Evolutionary conservation across 2,329 filamentous ascomycete species (phyloP).

Genomic region (Pseudocercospora crystallina): DNA sequence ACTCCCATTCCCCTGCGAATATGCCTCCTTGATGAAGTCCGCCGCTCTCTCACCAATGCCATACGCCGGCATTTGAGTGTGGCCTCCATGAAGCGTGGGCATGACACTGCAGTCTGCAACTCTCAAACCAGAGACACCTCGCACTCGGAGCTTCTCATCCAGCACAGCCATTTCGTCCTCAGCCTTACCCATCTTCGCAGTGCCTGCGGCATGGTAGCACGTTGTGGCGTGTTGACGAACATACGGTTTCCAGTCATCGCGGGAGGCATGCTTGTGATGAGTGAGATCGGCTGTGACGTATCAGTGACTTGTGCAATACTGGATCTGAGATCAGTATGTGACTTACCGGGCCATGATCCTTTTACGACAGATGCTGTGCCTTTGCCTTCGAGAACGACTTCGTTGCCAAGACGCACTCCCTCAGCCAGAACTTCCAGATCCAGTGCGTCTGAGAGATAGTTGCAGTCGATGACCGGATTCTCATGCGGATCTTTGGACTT

Average conservation of each 20-base stretch:
- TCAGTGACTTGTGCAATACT: too few species aligned
- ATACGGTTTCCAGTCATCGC: conserved; percentile 3
- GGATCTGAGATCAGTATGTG: too few species aligned
- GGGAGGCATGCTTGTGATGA: not conserved
- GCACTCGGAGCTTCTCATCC: conserved; percentile 52
- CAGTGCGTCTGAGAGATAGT: conserved; percentile 4
- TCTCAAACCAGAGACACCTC: conserved; percentile 52
- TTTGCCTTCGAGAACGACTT: conserved; percentile 6
- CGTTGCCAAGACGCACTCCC: conserved; percentile 3
- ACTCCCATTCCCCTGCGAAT: not conserved
- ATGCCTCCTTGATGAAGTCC: conserved; percentile 45
- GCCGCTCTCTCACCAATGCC: conserved; percentile 55
- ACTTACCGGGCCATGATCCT: conserved; percentile 1
- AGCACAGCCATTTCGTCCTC: conserved; percentile 53
- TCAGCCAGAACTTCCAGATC: conserved; percentile 7
- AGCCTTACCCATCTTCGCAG: conserved; percentile 55
- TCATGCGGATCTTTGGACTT: conserved; percentile 2
- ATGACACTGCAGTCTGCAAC: conserved; percentile 56
- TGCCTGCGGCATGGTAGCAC: conserved; percentile 57
- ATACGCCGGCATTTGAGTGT: conserved; percentile 59
- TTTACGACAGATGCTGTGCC: conserved; percentile 4
- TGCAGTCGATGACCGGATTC: conserved; percentile 4
- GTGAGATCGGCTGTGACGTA: conserved; percentile 26
- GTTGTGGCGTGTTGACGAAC: conserved; percentile 17
- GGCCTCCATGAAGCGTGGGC: conserved; percentile 51